Percentiles rank a stretch among this genome's conserved stretches.
phyloP scores from a whole-genome alignment of 2,329 filamentous ascomycete genomes.

The Paracamarosporium sp. region DNA sequence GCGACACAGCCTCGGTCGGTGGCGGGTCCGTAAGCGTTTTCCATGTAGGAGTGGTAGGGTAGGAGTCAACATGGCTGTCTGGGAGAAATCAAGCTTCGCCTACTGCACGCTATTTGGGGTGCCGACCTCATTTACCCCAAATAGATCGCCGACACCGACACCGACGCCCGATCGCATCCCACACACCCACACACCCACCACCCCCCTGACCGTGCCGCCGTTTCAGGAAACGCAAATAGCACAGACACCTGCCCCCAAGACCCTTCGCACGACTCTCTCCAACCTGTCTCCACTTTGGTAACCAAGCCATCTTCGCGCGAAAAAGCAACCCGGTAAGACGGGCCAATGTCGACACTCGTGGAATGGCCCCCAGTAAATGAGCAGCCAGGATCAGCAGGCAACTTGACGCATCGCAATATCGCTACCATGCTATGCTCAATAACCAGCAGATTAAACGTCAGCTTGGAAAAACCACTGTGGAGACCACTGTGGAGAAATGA shows the following conservation, averaged over 20 bases:
- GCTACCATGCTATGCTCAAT: background rate
- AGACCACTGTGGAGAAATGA: conserved; percentile 1
- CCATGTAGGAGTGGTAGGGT: background rate
- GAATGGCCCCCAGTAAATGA: too few species aligned
- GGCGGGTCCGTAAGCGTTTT: background rate
- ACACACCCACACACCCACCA: background rate
- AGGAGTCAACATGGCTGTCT: background rate
- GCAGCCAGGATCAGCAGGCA: background rate
- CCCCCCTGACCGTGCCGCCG: background rate
- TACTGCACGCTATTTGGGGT: background rate
- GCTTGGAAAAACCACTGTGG: background rate
- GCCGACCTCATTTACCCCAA: conserved; percentile 4
- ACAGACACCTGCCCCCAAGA: background rate
- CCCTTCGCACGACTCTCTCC: background rate
- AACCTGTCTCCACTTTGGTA: background rate
- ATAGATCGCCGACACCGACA: conserved; percentile 2
- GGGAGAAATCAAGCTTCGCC: conserved; percentile 5
- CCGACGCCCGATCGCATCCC: background rate
- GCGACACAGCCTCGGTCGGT: background rate
- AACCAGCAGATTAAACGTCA: background rate
- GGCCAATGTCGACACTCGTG: background rate
- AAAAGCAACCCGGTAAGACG: conserved; percentile 3
- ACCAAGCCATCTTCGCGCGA: background rate
- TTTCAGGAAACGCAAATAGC: conserved; percentile 7
- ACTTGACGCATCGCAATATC: conserved; percentile 21